A percentile compares a stretch with the other conserved stretches of the same genome.
Conservation (phyloP, 1,284 basidiomycete species). For the Ceratobasidium sp. region DNA sequence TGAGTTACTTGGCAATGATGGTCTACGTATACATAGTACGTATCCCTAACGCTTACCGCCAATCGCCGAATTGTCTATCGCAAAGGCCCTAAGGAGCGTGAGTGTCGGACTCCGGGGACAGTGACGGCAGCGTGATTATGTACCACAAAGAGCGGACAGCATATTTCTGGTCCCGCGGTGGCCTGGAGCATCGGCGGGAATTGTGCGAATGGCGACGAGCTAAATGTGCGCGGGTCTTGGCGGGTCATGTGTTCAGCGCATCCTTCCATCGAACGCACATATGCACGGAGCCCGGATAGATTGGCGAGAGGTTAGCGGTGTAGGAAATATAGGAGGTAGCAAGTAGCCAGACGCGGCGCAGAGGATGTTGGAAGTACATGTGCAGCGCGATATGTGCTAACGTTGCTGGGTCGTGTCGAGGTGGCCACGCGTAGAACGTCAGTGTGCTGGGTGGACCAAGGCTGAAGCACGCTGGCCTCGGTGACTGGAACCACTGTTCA, state of each 20-base stretch:
- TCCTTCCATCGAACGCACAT: constrained; percentile 22
- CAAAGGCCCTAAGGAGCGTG: not conserved
- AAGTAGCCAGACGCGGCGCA: too few relatives aligned
- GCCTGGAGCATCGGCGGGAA: constrained; percentile 39
- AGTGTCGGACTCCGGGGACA: constrained; percentile 23
- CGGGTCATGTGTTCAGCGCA: constrained; percentile 28
- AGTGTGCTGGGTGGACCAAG: constrained; percentile 6
- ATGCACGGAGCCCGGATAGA: not conserved
- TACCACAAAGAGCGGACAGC: constrained; percentile 27
- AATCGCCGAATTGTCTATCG: constrained; percentile 43
- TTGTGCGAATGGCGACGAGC: constrained; percentile 40
- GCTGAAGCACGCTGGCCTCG: not conserved
- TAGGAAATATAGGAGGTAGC: constrained; percentile 12
- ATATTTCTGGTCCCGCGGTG: constrained; percentile 12
- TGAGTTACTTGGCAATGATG: constrained; percentile 36
- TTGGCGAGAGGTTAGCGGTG: not conserved
- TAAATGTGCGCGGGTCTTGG: constrained; percentile 27
- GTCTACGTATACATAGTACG: constrained; percentile 23
- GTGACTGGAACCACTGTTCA: not conserved
- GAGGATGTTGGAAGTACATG: constrained; percentile 4
- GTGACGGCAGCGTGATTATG: constrained; percentile 31
- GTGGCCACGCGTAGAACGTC: not conserved
- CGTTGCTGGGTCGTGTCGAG: constrained; percentile 13
- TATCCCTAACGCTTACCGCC: not conserved
- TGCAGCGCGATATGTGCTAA: not conserved